phyloP scores from a whole-genome alignment of 139 green algal genomes.

The Pseudopediastrum boryanum region DNA sequence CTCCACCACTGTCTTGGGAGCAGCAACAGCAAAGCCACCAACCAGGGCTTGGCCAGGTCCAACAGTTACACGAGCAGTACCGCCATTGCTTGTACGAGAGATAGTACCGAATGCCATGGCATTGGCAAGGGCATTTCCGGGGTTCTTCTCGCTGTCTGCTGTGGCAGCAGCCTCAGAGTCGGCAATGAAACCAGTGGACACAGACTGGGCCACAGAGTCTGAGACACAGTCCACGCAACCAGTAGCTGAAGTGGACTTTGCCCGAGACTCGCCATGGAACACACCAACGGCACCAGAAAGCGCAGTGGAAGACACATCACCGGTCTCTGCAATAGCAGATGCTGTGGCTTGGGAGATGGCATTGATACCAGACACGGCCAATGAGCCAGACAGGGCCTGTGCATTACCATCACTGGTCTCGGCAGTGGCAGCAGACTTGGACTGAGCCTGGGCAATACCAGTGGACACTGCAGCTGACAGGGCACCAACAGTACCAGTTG shows the following conservation, averaged over 20 bases:
- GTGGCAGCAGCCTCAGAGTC: slow-evolving; percentile 18
- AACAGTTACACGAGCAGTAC: slow-evolving; percentile 23
- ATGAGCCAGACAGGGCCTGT: slow-evolving; percentile 27
- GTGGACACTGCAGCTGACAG: slow-evolving; percentile 11
- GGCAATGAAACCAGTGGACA: slow-evolving; percentile 28
- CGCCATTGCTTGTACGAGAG: slow-evolving; percentile 38
- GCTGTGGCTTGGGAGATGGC: slow-evolving; percentile 14
- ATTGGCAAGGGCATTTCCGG: slow-evolving; percentile 34
- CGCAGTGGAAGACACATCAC: slow-evolving; percentile 34
- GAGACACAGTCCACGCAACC: slow-evolving; percentile 30
- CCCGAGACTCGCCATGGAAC: slow-evolving; percentile 27
- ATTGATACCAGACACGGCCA: slow-evolving; percentile 24
- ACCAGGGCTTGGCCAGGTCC: slow-evolving; percentile 36
- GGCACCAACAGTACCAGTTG: slow-evolving; percentile 13
- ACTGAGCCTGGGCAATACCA: slow-evolving; percentile 32
- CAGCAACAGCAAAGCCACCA: slow-evolving; percentile 36
- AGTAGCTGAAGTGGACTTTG: slow-evolving; percentile 24
- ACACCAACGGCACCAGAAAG: slow-evolving; percentile 11
- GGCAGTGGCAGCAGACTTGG: slow-evolving; percentile 15
- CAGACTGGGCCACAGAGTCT: slow-evolving; percentile 21
- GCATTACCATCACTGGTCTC: slow-evolving; percentile 35
- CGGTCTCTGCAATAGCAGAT: slow-evolving; percentile 21
- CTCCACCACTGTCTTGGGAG: too few species aligned
- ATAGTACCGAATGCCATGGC: slow-evolving; percentile 30
- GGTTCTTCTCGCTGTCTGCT: slow-evolving; percentile 39